These are phyloP conservation scores for Leptographium flavum DNA, from an alignment of 2,329 filamentous ascomycete genomes.

Conservation along the genomic window DNA sequence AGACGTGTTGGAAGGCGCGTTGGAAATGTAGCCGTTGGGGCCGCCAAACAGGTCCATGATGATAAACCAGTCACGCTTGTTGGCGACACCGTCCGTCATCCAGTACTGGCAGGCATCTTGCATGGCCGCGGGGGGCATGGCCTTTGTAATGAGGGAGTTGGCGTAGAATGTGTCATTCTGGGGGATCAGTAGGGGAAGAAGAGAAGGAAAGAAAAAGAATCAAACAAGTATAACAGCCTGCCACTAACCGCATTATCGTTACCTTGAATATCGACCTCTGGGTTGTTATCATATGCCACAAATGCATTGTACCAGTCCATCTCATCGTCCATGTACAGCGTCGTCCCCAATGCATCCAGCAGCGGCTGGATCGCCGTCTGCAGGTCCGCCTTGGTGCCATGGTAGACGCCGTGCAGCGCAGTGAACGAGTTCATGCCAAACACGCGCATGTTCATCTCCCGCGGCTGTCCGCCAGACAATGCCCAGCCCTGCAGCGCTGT, in stretches of 20 bases:
- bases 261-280: slow-evolving; percentile 14
- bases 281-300: slow-evolving; percentile 18
- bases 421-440: slow-evolving; percentile 13
- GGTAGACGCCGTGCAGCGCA: slow-evolving; percentile 16
- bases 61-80: slow-evolving; percentile 18
- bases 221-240: background rate
- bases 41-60: slow-evolving; percentile 22
- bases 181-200: background rate
- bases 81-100: slow-evolving; percentile 9
- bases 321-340: slow-evolving; percentile 12
- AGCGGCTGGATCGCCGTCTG: slow-evolving; percentile 13
- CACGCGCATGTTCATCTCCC: slow-evolving; percentile 17
- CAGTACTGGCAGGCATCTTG: slow-evolving; percentile 16
- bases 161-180: slow-evolving; percentile 19
- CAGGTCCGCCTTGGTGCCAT: slow-evolving; percentile 11
- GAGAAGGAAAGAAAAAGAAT: background rate
- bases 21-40: slow-evolving; percentile 22
- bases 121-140: slow-evolving; percentile 13
- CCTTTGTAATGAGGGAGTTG: slow-evolving; percentile 15
- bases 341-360: slow-evolving; percentile 11
- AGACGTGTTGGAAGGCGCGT: slow-evolving; percentile 14
- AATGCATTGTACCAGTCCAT: slow-evolving; percentile 17
- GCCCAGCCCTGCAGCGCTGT: slow-evolving; percentile 14
- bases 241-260: slow-evolving; percentile 13
- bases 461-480: slow-evolving; percentile 12